Conservation (phyloP, 2,329 filamentous ascomycete species). For the Colletotrichum lini region DNA sequence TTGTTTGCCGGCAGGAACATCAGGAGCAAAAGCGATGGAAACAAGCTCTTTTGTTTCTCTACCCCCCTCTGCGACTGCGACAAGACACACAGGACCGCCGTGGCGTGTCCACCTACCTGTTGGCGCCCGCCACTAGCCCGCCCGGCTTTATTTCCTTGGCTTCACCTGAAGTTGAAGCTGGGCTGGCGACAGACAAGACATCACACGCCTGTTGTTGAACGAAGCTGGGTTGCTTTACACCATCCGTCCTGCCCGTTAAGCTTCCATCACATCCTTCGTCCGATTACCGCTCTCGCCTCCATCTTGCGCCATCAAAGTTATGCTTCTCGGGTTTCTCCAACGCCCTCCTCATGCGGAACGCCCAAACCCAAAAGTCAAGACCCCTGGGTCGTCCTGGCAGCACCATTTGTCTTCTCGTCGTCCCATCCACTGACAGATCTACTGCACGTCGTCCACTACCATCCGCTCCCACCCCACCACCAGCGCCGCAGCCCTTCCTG, state of each 20-base stretch:
- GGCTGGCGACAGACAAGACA: no score
- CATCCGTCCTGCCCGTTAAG: not conserved
- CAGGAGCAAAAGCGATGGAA: not conserved
- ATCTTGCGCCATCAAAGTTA: not conserved
- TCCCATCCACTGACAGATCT: constrained; percentile 37
- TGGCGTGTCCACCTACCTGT: constrained; percentile 10
- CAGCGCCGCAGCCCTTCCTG: constrained; percentile 3
- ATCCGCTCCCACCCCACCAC: constrained; percentile 21
- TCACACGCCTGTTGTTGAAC: not conserved
- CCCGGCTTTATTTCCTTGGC: constrained; percentile 10
- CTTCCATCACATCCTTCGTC: constrained; percentile 22
- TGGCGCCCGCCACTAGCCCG: constrained; percentile 5
- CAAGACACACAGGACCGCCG: not conserved
- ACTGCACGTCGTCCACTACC: constrained; percentile 27
- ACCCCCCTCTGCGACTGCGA: not conserved
- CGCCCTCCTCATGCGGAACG: not conserved
- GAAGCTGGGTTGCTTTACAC: not conserved
- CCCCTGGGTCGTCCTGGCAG: not conserved
- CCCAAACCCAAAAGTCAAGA: constrained; percentile 6
- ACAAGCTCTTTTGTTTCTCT: constrained; percentile 6
- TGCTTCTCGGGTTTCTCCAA: not conserved
- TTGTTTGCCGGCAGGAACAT: constrained; percentile 25
- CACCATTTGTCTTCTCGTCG: constrained; percentile 27
- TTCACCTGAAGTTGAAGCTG: constrained; percentile 40
- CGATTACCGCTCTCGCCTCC: constrained; percentile 4